phyloP scores from a whole-genome alignment of 2,329 filamentous ascomycete genomes.

The Botrytis sinoallii region DNA sequence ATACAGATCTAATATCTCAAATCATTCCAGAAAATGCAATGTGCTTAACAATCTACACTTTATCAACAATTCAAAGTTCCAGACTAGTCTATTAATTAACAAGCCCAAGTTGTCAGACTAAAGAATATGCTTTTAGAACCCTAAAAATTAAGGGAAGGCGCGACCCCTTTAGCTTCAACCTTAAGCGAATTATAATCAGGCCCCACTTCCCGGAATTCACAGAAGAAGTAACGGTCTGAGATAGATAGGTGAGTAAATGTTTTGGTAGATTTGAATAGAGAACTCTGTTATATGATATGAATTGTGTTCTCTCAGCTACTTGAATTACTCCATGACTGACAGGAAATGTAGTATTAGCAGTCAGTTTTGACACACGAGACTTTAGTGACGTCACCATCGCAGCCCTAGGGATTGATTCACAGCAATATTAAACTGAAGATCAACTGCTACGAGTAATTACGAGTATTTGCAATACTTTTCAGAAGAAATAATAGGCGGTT shows the following conservation, averaged over 20 bases:
- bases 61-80: too few species aligned
- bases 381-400: background rate
- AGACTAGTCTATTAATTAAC: background rate
- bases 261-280: background rate
- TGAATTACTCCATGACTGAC: background rate
- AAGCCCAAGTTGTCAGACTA: background rate
- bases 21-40: too few species aligned
- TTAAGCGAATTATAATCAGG: background rate
- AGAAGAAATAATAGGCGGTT: background rate
- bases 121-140: background rate
- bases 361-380: background rate
- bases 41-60: background rate
- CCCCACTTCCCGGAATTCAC: background rate
- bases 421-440: background rate
- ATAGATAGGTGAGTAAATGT: background rate
- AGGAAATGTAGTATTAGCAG: background rate
- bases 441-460: fast-evolving
- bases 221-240: background rate
- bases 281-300: background rate
- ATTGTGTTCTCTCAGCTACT: background rate
- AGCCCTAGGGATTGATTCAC: background rate
- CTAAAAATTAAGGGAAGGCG: background rate
- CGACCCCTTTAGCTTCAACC: background rate
- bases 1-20: background rate
- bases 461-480: too few species aligned